Conservation (phyloP, 768 basidiomycete species). For the Leccinum olivaceopallidum region DNA sequence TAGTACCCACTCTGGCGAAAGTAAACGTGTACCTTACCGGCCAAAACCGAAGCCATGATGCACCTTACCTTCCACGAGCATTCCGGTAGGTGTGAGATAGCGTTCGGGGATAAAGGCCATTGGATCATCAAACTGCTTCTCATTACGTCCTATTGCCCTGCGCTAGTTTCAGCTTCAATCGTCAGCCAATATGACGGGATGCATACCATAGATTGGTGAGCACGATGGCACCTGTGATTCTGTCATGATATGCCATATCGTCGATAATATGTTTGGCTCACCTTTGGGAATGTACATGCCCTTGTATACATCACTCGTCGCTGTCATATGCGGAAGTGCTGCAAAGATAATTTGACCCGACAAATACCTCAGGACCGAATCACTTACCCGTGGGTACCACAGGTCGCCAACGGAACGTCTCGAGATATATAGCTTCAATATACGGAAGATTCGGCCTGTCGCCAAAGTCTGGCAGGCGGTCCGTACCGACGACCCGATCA, state of each 20-base stretch:
- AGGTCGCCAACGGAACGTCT: conserved; percentile 35
- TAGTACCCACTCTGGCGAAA: not conserved
- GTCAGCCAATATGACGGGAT: not conserved
- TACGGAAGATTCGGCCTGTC: conserved; percentile 34
- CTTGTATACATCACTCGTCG: conserved; percentile 26
- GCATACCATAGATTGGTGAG: conserved; percentile 29
- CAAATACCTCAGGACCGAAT: not conserved
- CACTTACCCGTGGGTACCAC: conserved; percentile 29
- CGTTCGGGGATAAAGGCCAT: conserved; percentile 56
- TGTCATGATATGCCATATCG: not conserved
- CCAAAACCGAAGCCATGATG: conserved; percentile 25
- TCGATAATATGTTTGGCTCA: conserved; percentile 1
- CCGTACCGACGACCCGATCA: conserved; percentile 31
- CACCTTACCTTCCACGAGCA: conserved; percentile 6
- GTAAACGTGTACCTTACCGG: conserved; percentile 17
- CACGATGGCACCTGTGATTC: conserved; percentile 18
- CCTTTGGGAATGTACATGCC: conserved; percentile 34
- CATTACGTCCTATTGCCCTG: conserved; percentile 53
- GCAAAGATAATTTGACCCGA: not conserved
- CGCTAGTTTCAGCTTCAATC: not conserved
- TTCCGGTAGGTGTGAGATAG: conserved; percentile 38
- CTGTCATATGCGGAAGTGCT: conserved; percentile 28
- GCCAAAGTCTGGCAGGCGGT: conserved; percentile 29
- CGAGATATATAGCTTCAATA: conserved; percentile 32
- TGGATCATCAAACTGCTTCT: conserved; percentile 50